Percentiles rank a stretch among this genome's conserved stretches.
phyloP scores from a whole-genome alignment of 1,284 basidiomycete species.

The Marasmius tenuissimus region DNA sequence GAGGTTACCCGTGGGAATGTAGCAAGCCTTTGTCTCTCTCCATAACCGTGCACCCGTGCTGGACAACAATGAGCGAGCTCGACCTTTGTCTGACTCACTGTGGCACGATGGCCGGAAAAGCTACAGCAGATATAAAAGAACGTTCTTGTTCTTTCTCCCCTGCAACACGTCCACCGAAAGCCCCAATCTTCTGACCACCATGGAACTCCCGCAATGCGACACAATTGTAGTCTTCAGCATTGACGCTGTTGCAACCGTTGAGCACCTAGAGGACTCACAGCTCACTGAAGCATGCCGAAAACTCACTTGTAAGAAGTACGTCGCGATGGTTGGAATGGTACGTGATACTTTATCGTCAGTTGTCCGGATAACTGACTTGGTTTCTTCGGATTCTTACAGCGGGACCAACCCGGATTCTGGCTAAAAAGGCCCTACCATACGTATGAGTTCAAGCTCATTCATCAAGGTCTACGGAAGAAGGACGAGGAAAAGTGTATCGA shows the following conservation, averaged over 20 bases:
- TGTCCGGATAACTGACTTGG: not conserved
- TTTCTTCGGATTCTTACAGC: not conserved
- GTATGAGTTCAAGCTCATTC: constrained; percentile 5
- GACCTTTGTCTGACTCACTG: no score
- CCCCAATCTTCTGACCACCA: no score
- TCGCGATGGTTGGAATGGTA: not conserved
- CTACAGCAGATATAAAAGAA: no score
- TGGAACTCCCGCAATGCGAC: not conserved
- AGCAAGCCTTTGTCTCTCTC: no score
- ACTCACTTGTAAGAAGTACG: not conserved
- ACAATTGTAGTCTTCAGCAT: not conserved
- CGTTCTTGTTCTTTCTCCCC: no score
- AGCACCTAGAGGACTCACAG: not conserved
- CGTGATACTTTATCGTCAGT: not conserved
- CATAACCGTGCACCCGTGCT: no score
- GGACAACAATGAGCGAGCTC: no score
- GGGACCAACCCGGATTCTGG: not conserved
- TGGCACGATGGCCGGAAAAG: no score
- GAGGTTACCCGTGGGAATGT: no score
- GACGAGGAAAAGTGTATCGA: not conserved
- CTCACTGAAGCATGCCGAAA: not conserved
- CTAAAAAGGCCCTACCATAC: not conserved
- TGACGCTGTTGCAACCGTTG: not conserved
- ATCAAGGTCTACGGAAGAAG: constrained; percentile 1
- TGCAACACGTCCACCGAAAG: no score